Evolutionary conservation across 2,329 filamentous ascomycete species (phyloP).

Genomic region (Aspergillus texensis): DNA sequence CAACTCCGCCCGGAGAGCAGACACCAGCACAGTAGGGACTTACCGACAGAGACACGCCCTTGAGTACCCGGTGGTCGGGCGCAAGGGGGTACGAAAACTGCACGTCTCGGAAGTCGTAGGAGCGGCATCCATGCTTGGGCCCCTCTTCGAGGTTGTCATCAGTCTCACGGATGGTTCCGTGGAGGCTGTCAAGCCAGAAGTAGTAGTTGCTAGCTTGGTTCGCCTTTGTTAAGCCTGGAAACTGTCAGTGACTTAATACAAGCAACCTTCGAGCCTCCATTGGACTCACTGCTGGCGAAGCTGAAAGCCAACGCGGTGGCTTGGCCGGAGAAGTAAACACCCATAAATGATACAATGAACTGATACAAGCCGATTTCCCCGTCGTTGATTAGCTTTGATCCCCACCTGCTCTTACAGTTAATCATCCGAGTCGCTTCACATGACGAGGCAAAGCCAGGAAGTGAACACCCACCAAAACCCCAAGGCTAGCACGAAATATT

Average conservation of each 20-base stretch:
- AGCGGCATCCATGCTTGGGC: constrained; percentile 31
- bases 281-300: constrained; percentile 34
- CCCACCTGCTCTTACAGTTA: constrained; percentile 50
- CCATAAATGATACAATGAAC: constrained; percentile 50
- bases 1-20: neutral
- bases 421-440: too few species aligned
- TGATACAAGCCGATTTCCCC: constrained; percentile 44
- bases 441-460: neutral
- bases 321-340: constrained; percentile 42
- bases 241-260: too few species aligned
- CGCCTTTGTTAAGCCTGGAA: constrained; percentile 51
- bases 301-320: constrained; percentile 23
- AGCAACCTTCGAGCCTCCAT: too few species aligned
- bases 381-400: constrained; percentile 56
- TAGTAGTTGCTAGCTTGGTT: constrained; percentile 55
- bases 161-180: constrained; percentile 47
- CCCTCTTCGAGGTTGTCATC: constrained; percentile 38
- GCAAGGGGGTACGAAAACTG: constrained; percentile 39
- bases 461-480: constrained; percentile 26
- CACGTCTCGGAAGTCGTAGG: constrained; percentile 48
- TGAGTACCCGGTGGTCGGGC: constrained; percentile 28
- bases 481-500: constrained; percentile 30
- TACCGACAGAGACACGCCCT: constrained; percentile 29
- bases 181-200: constrained; percentile 46
- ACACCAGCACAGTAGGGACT: neutral